phyloP scores from a whole-genome alignment of 306 rosid species.

The Cucumis cinereus region DNA sequence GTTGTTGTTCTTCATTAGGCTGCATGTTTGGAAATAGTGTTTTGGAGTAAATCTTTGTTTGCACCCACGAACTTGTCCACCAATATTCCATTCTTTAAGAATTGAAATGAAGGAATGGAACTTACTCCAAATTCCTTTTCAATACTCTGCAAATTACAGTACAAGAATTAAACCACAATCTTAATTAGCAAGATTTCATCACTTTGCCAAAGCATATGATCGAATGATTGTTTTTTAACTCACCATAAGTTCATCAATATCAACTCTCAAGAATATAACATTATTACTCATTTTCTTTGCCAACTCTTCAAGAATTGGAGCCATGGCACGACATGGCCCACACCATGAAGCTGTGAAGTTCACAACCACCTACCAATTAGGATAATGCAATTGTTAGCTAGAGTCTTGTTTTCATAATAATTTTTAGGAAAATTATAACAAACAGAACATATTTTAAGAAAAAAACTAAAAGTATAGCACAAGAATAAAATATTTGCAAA shows the following conservation, averaged over 20 bases:
- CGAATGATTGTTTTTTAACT: not conserved
- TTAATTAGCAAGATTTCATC: no score
- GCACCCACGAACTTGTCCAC: slow-evolving; percentile 70
- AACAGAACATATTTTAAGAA: no score
- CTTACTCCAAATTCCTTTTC: slow-evolving; percentile 39
- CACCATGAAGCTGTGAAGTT: slow-evolving; percentile 93
- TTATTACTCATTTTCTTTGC: slow-evolving; percentile 27
- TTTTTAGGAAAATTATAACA: no score
- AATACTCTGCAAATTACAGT: slow-evolving; percentile 17
- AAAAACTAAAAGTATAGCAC: no score
- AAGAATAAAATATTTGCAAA: no score
- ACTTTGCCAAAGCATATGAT: no score
- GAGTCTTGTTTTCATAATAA: no score
- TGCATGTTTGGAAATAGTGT: slow-evolving; percentile 22
- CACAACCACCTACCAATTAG: slow-evolving; percentile 34
- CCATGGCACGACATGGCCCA: slow-evolving; percentile 67
- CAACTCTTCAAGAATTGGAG: slow-evolving; percentile 51
- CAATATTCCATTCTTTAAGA: slow-evolving; percentile 55
- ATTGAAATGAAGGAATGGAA: slow-evolving; percentile 73
- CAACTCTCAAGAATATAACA: slow-evolving; percentile 60
- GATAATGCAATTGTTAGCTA: no score
- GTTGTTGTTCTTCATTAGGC: no score
- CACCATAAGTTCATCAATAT: slow-evolving; percentile 67
- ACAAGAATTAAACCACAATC: no score
- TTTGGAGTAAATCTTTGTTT: slow-evolving; percentile 31